Base-by-base conservation (phyloP, 768 basidiomycete species). In the Naganishia friedmannii region DNA sequence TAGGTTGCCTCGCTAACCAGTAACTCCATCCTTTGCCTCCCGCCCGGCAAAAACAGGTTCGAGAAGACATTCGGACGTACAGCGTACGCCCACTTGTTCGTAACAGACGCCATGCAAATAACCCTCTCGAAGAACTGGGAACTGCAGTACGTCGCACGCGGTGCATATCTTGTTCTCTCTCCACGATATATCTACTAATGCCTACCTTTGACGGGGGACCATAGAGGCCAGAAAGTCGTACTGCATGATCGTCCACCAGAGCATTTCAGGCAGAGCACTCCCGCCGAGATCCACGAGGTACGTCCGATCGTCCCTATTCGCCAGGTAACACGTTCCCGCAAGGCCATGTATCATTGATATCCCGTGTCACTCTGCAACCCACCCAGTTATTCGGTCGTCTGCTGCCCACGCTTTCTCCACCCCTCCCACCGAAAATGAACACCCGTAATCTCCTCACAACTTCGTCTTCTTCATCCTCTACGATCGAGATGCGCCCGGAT, bases 31-130 rank as follows among this genome's bases (percentile, higher is more conserved):
- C n/a, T n/a, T n/a, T n/a, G n/a, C n/a, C n/a, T n/a, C n/a, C n/a
- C n/a, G n/a, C n/a, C n/a, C n/a, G n/a, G n/a, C n/a, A n/a, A n/a
- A 37, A 37, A 68, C 73, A 99, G 95, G 85, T 89, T 97, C 71
- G 96, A 99, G 79, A 78, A 77, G 28, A 85, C 82, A 29, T 98
- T 94, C 79, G 94, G 96, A 1, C 84, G 85, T 26, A 82, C 79
- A 0, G 94, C 96, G 0, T 90, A 89, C 77, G 92, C 90, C 0
- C 96, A 99, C 76, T 77, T 99, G 1, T 97, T 96, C 78, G 96
- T 99, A 23, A 96, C 96, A 0, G 81, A 85, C 53, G 92, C 92
- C 5, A 93, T 99, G 91, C 86, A 83, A 66, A 85, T 89, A 51
- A 83, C 84, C 72, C 83, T 99, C 26, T 83, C 86, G 6, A 82